phyloP scores from a whole-genome alignment of 306 rosid genomes.

The Alnus glutinosa region DNA sequence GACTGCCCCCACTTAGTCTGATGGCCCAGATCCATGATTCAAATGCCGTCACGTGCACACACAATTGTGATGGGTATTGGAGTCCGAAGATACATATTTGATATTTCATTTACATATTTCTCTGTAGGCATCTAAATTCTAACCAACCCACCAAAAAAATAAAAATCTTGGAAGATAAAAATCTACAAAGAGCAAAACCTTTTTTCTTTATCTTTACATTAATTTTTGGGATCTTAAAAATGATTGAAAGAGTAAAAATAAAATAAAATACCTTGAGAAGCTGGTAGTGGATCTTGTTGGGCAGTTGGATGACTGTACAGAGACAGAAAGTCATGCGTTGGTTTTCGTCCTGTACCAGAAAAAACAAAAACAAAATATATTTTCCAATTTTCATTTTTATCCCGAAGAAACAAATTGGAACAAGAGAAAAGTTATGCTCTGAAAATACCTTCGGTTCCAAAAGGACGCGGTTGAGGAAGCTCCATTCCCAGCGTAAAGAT shows the following conservation, averaged over 20 bases:
- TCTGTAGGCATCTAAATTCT: background rate
- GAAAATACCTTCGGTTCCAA: constrained; percentile 68
- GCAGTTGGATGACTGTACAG: constrained; percentile 71
- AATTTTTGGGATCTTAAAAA: constrained; percentile 17
- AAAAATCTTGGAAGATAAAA: background rate
- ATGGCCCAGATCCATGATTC: constrained; percentile 76
- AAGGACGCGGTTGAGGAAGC: constrained; percentile 81
- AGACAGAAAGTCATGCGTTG: constrained; percentile 93
- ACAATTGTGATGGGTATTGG: constrained; percentile 37
- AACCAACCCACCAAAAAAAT: background rate
- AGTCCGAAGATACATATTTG: background rate
- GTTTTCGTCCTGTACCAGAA: constrained; percentile 64
- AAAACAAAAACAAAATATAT: background rate
- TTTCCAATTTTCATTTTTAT: background rate
- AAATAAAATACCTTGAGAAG: constrained; percentile 69
- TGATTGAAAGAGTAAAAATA: background rate
- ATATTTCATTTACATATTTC: background rate
- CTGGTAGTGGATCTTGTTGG: constrained; percentile 85
- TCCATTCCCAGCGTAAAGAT: constrained; percentile 57
- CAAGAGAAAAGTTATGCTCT: background rate
- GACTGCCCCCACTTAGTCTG: constrained; percentile 36
- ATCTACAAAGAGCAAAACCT: background rate
- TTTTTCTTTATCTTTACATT: background rate
- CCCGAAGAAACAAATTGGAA: background rate
- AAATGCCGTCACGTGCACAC: constrained; percentile 83